These are phyloP conservation scores for Cryptococcus sp. DNA, from an alignment of 1,284 basidiomycete genomes.

Conservation along the genomic window DNA sequence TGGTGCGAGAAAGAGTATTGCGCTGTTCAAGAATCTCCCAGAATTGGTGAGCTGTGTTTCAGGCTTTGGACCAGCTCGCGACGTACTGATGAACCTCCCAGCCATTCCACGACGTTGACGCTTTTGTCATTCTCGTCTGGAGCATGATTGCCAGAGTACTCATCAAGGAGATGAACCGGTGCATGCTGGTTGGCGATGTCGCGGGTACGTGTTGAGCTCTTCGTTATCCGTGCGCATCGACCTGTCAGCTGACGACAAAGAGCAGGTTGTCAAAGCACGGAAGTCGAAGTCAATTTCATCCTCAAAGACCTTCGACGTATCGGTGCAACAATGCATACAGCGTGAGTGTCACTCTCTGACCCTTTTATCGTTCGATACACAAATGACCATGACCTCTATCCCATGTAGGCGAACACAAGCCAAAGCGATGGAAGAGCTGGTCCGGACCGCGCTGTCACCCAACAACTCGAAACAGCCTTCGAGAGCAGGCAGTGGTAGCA, in stretches of 20 bases:
- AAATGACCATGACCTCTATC: background rate
- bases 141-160: conserved; percentile 43
- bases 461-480: too few relatives aligned
- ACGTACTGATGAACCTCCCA: conserved; percentile 1
- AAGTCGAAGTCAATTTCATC: conserved; percentile 30
- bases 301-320: conserved; percentile 30
- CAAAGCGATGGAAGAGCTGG: conserved; percentile 35
- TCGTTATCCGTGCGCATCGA: background rate
- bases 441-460: too few relatives aligned
- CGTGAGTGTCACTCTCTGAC: conserved; percentile 22
- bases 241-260: background rate
- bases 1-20: conserved; percentile 36
- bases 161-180: conserved; percentile 43
- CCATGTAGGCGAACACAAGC: conserved; percentile 33
- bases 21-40: conserved; percentile 35
- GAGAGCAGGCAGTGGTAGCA: too few relatives aligned
- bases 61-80: too few relatives aligned
- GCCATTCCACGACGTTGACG: conserved; percentile 43
- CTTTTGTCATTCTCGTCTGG: conserved; percentile 44
- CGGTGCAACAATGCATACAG: conserved; percentile 36
- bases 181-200: conserved; percentile 28
- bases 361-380: background rate
- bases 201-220: conserved; percentile 14
- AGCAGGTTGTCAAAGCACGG: conserved; percentile 14
- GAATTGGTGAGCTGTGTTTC: conserved; percentile 28